Conservation (phyloP, 2,329 filamentous ascomycete species). For the Dendryphion nanum region DNA sequence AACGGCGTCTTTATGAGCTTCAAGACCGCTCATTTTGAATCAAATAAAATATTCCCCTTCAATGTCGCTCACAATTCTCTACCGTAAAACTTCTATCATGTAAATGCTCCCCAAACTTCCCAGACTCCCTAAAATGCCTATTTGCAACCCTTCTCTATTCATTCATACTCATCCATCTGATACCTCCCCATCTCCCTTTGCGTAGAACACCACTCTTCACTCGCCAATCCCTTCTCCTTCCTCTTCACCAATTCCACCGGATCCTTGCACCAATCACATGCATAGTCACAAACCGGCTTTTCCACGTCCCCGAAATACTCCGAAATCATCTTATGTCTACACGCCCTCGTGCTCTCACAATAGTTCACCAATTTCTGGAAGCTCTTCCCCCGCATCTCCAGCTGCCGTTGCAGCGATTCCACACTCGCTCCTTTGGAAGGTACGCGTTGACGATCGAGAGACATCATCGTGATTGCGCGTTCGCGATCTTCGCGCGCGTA, state of each 20-base stretch:
- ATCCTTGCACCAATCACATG: slow-evolving; percentile 52
- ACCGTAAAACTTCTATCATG: too few species aligned
- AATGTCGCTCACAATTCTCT: too few species aligned
- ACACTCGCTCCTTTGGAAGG: slow-evolving; percentile 44
- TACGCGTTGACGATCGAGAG: slow-evolving; percentile 48
- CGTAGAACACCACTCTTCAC: slow-evolving; percentile 51
- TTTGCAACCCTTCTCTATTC: too few species aligned
- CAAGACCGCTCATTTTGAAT: too few species aligned
- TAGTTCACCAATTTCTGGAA: slow-evolving; percentile 66
- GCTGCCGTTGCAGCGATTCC: slow-evolving; percentile 34
- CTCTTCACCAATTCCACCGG: slow-evolving; percentile 38
- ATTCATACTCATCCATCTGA: slow-evolving; percentile 38
- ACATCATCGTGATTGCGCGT: slow-evolving; percentile 59
- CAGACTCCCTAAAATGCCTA: too few species aligned
- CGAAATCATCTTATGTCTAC: slow-evolving; percentile 60
- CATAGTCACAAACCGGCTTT: slow-evolving; percentile 43
- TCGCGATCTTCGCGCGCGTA: slow-evolving; percentile 87
- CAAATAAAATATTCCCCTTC: too few species aligned
- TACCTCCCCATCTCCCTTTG: slow-evolving; percentile 46
- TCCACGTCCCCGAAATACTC: slow-evolving; percentile 38
- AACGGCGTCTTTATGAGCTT: too few species aligned
- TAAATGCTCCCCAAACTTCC: too few species aligned
- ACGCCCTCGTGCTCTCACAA: slow-evolving; percentile 72
- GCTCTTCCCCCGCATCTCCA: slow-evolving; percentile 43
- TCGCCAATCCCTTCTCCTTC: slow-evolving; percentile 46